Evolutionary conservation across 345 rosid genomes (phyloP).

Genomic region (Mallotus nudiflorus): DNA sequence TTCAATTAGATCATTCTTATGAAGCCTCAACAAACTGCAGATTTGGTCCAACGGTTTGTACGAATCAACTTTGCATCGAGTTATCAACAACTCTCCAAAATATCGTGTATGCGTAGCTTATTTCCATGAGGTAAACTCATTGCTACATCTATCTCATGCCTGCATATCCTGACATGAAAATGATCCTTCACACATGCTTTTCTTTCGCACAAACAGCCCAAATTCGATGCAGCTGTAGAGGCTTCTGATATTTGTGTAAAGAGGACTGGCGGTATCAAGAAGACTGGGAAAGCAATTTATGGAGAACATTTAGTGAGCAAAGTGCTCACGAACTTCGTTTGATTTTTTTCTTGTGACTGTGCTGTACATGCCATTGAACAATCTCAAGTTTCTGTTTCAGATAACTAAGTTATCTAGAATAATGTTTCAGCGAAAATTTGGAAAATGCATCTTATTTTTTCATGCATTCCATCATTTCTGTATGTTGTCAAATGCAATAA

Average conservation of each 20-base stretch:
- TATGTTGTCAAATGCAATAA: too few relatives aligned
- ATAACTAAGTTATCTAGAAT: too few relatives aligned
- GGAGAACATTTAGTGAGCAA: slow-evolving; percentile 86
- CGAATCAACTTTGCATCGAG: slow-evolving; percentile 75
- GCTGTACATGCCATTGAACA: neutral
- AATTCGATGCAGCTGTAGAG: slow-evolving; percentile 67
- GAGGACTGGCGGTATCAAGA: slow-evolving; percentile 45
- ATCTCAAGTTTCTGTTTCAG: neutral
- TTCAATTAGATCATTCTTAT: slow-evolving; percentile 7
- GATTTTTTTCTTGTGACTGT: neutral
- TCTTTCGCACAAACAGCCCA: slow-evolving; percentile 47
- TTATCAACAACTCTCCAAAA: slow-evolving; percentile 55
- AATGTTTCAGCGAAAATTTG: too few relatives aligned
- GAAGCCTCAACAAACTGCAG: slow-evolving; percentile 36
- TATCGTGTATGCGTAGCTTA: slow-evolving; percentile 70
- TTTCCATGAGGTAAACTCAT: slow-evolving; percentile 68
- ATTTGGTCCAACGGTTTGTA: slow-evolving; percentile 78
- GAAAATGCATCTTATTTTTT: too few relatives aligned
- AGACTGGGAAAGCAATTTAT: slow-evolving; percentile 60
- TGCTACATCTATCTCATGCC: neutral
- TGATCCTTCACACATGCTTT: slow-evolving; percentile 1
- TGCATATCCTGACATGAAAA: neutral
- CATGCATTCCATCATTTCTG: too few relatives aligned
- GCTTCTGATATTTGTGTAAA: slow-evolving; percentile 59
- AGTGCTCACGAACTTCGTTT: slow-evolving; percentile 61